Percentiles rank a stretch among this genome's conserved stretches.
Conservation (phyloP, 108 stramenopile species). For the Cyclotella sp. region DNA sequence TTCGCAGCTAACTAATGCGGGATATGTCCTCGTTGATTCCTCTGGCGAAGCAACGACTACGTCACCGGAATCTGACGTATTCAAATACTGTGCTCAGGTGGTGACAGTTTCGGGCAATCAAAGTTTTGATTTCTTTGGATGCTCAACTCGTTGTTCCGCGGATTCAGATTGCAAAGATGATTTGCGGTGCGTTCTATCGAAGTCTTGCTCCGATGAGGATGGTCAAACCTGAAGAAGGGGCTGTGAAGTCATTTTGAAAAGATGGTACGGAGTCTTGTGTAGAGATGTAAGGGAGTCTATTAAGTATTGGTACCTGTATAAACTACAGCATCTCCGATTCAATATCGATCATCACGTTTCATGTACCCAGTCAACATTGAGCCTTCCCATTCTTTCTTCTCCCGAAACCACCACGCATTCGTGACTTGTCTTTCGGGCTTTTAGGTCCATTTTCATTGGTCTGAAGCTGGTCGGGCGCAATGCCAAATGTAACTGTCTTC, state of each 20-base stretch:
- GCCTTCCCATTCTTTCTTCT: not conserved
- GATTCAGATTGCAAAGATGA: constrained; percentile 4
- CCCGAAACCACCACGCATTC: not conserved
- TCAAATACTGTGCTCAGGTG: constrained; percentile 17
- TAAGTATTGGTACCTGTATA: not conserved
- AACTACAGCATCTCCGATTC: not conserved
- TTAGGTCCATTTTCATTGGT: not conserved
- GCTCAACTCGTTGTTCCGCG: not conserved
- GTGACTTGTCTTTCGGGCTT: not conserved
- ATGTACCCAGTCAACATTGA: not conserved
- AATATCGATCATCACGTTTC: not conserved
- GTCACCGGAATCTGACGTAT: not conserved
- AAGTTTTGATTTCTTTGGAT: constrained; percentile 18
- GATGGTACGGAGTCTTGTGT: not conserved
- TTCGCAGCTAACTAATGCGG: constrained; percentile 32
- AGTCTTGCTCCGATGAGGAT: constrained; percentile 1
- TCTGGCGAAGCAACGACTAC: constrained; percentile 4
- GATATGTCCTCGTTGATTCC: constrained; percentile 8
- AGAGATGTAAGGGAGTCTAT: not conserved
- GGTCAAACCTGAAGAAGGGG: not conserved
- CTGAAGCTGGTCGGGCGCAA: not conserved
- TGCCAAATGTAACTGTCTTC: constrained; percentile 1
- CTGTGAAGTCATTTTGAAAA: not conserved
- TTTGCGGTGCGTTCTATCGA: constrained; percentile 8
- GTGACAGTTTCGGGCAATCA: constrained; percentile 10